phyloP scores from a whole-genome alignment of 192 early-diverging fungal genomes.

The Coemansia sp. region DNA sequence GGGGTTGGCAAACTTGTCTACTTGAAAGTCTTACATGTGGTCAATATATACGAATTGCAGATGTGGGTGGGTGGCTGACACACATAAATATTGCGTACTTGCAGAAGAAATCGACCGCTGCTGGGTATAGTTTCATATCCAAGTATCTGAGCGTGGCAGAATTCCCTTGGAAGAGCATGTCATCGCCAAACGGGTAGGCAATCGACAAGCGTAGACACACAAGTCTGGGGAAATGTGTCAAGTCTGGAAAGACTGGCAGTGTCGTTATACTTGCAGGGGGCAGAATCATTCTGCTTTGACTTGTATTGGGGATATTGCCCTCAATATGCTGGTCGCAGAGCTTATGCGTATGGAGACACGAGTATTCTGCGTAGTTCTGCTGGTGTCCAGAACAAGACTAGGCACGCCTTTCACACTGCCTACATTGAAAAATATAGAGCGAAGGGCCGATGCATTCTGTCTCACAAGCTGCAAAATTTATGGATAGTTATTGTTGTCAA shows the following conservation, averaged over 20 bases:
- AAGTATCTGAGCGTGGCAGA: not conserved
- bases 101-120: not conserved
- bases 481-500: too few relatives aligned
- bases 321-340: not conserved
- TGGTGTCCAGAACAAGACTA: too few relatives aligned
- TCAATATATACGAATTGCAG: not conserved
- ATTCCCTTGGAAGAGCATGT: not conserved
- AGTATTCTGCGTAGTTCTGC: not conserved
- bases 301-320: not conserved
- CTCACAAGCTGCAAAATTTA: too few relatives aligned
- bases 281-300: too few relatives aligned
- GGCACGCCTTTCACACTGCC: too few relatives aligned
- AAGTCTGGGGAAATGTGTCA: not conserved
- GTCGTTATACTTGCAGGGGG: not conserved
- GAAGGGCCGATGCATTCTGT: too few relatives aligned
- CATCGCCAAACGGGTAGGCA: not conserved
- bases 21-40: not conserved
- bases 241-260: not conserved
- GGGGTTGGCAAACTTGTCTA: not conserved
- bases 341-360: too few relatives aligned
- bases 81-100: not conserved
- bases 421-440: too few relatives aligned
- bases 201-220: not conserved
- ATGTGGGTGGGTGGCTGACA: not conserved
- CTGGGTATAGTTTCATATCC: not conserved